These are phyloP conservation scores for Cercospora beticola DNA, from an alignment of 2,329 filamentous ascomycete species.

Conservation along the genomic window DNA sequence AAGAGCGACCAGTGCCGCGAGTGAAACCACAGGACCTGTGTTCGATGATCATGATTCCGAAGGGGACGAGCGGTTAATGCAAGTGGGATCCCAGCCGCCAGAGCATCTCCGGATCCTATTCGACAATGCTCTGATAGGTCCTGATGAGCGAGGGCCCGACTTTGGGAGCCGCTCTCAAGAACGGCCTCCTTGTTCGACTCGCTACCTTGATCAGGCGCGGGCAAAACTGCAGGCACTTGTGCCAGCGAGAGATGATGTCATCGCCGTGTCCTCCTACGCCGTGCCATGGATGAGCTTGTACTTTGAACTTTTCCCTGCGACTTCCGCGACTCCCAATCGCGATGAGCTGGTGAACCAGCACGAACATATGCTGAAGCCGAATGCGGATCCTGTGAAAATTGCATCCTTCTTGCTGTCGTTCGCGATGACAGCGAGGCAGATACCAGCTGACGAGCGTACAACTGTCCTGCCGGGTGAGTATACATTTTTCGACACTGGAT, in stretches of 20 bases:
- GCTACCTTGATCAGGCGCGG: slow-evolving; percentile 24
- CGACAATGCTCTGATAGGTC: slow-evolving; percentile 35
- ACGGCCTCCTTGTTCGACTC: slow-evolving; percentile 12
- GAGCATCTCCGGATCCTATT: slow-evolving; percentile 36
- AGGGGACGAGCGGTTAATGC: slow-evolving; percentile 1
- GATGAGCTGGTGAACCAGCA: slow-evolving; percentile 32
- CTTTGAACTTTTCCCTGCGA: slow-evolving; percentile 29
- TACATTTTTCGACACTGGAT: too few relatives aligned
- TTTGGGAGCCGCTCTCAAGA: background rate
- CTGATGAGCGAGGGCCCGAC: slow-evolving; percentile 13
- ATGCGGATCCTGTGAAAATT: slow-evolving; percentile 31
- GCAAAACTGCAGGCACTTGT: slow-evolving; percentile 29
- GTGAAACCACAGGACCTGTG: background rate
- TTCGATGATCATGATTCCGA: slow-evolving; percentile 10
- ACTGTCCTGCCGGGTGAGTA: slow-evolving; percentile 9
- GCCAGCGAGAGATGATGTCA: slow-evolving; percentile 31
- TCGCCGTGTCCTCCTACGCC: slow-evolving; percentile 26
- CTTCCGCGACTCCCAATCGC: slow-evolving; percentile 20
- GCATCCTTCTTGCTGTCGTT: slow-evolving; percentile 34
- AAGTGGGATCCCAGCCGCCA: slow-evolving; percentile 17
- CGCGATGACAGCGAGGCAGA: slow-evolving; percentile 34
- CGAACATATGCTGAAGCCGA: slow-evolving; percentile 27
- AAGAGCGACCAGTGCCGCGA: background rate
- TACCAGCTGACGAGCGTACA: slow-evolving; percentile 14
- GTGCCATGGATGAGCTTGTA: slow-evolving; percentile 34